Evolutionary conservation across 345 rosid species (phyloP).

Genomic region (Cardamine chenopodiifolia): DNA sequence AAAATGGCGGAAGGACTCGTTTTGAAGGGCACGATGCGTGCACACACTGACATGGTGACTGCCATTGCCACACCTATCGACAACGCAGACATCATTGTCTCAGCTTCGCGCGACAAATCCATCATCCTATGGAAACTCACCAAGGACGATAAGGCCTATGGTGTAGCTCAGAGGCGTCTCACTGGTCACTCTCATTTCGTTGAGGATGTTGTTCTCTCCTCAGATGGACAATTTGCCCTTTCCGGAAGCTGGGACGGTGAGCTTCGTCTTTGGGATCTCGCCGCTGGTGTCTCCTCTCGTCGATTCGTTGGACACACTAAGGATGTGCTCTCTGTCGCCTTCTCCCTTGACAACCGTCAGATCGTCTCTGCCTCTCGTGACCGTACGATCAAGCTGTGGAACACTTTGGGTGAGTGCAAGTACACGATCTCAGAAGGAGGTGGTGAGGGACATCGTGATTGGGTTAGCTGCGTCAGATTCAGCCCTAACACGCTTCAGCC

Average conservation of each 20-base stretch:
- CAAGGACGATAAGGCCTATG: conserved; percentile 85
- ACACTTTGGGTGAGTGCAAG: conserved; percentile 96
- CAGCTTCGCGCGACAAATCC: conserved; percentile 96
- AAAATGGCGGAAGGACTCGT: conserved; percentile 73
- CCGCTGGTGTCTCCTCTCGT: conserved; percentile 74
- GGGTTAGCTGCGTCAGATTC: conserved; percentile 96
- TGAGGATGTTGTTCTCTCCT: conserved; percentile 93
- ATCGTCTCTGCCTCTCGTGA: conserved; percentile 97
- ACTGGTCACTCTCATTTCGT: conserved; percentile 97
- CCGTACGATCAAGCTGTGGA: conserved; percentile 94
- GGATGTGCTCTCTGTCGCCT: conserved; percentile 92
- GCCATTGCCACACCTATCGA: conserved; percentile 94
- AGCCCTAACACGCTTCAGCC: conserved; percentile 82
- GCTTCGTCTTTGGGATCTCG: conserved; percentile 97
- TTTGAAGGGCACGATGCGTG: conserved; percentile 87
- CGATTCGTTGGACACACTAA: conserved; percentile 95
- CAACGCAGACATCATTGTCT: conserved; percentile 87
- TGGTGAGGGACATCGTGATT: conserved; percentile 72
- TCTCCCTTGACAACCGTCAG: conserved; percentile 95
- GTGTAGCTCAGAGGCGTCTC: conserved; percentile 83
- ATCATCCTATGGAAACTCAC: conserved; percentile 86
- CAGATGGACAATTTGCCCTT: conserved; percentile 94
- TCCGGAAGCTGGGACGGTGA: conserved; percentile 99
- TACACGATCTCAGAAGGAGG: conserved; percentile 84
- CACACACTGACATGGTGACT: conserved; percentile 95